A percentile compares a stretch with the other conserved stretches of the same genome.
phyloP scores from a whole-genome alignment of 2,329 filamentous ascomycete species.

The Diplodia intermedia region DNA sequence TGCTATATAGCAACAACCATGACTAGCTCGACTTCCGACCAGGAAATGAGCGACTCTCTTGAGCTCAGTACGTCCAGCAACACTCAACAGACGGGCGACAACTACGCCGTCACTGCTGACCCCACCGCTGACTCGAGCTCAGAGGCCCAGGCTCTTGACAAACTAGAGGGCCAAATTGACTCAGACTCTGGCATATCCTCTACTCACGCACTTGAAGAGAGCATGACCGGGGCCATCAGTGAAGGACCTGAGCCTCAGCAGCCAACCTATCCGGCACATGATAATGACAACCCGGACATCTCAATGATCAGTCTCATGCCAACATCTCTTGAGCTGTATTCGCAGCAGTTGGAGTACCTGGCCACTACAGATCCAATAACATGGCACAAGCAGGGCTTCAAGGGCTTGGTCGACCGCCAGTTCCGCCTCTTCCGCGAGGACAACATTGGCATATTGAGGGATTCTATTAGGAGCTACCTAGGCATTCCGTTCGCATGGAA shows the following conservation, averaged over 20 bases:
- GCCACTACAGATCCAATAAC: conserved; percentile 35
- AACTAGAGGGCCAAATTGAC: too few species aligned
- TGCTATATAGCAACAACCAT: not conserved
- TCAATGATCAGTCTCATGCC: conserved; percentile 43
- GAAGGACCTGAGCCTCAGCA: too few species aligned
- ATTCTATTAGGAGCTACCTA: not conserved
- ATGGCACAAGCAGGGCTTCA: conserved; percentile 24
- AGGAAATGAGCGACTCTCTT: not conserved
- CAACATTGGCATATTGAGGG: conserved; percentile 38
- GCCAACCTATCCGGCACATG: conserved; percentile 34
- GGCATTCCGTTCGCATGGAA: not conserved
- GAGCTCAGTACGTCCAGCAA: not conserved
- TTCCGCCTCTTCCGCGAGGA: conserved; percentile 64
- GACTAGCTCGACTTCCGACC: not conserved
- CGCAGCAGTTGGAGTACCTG: conserved; percentile 42
- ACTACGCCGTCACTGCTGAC: not conserved
- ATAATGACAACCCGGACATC: conserved; percentile 47
- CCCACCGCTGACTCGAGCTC: not conserved
- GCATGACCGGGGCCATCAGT: too few species aligned
- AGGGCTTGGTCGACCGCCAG: conserved; percentile 60
- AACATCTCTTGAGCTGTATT: conserved; percentile 42
- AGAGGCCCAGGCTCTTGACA: not conserved
- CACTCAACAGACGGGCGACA: not conserved
- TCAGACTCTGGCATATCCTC: too few species aligned
- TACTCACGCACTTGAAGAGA: too few species aligned